Conservation (phyloP, 129 eudicot genomes). For the Escallonia rubra region DNA sequence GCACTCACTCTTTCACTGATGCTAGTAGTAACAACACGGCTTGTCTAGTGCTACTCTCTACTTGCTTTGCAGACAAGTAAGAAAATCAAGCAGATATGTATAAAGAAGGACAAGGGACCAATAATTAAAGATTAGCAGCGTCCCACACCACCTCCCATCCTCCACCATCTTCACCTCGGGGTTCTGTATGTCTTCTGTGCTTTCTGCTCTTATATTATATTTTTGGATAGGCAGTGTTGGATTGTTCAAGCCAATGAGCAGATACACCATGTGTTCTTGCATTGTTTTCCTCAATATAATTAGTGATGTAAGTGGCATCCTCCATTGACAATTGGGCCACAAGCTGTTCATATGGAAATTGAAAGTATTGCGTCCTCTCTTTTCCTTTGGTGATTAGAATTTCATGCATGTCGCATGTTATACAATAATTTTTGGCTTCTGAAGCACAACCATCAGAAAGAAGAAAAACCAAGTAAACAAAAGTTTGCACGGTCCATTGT, state of each 20-base stretch:
- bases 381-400: background rate
- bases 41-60: slow-evolving; percentile 2
- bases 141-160: slow-evolving; percentile 26
- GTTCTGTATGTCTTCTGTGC: slow-evolving; percentile 42
- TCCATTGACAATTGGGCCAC: slow-evolving; percentile 32
- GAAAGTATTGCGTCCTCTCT: background rate
- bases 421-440: background rate
- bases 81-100: slow-evolving; percentile 15
- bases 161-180: slow-evolving; percentile 66
- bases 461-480: background rate
- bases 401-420: background rate
- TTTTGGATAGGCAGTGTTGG: slow-evolving; percentile 10
- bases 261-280: slow-evolving; percentile 43
- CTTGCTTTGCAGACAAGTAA: slow-evolving; percentile 33
- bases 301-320: slow-evolving; percentile 27
- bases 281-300: slow-evolving; percentile 43
- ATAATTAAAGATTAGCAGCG: slow-evolving; percentile 5
- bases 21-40: background rate
- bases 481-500: slow-evolving; percentile 1
- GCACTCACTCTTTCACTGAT: slow-evolving; percentile 6
- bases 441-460: background rate
- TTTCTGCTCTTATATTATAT: background rate
- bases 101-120: slow-evolving; percentile 8
- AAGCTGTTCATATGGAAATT: background rate
- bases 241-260: slow-evolving; percentile 1